Percentiles rank a stretch among this genome's conserved stretches.
Conservation (phyloP, 768 basidiomycete species). For the Albatrellus ellisii region DNA sequence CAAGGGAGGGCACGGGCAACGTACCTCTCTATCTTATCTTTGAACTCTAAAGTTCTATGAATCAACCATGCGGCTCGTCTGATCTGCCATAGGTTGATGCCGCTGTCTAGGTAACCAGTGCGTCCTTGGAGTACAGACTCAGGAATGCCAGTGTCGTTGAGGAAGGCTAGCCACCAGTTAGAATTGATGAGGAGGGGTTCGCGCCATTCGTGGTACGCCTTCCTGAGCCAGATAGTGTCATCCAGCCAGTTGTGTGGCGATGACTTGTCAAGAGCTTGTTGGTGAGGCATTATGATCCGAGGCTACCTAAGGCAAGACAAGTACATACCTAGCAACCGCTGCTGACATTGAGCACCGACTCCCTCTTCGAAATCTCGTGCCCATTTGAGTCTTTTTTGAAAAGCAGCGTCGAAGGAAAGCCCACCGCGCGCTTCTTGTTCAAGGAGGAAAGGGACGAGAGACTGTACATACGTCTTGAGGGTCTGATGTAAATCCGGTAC, state of each 20-base stretch:
- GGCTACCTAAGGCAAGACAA: constrained; percentile 5
- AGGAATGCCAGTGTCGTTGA: constrained; percentile 58
- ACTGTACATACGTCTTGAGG: constrained; percentile 64
- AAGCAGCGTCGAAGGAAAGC: constrained; percentile 34
- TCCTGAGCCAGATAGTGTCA: constrained; percentile 85
- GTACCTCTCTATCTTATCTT: constrained; percentile 48
- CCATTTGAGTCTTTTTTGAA: constrained; percentile 41
- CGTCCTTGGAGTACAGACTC: constrained; percentile 17
- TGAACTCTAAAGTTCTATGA: constrained; percentile 61
- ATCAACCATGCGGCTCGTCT: constrained; percentile 75
- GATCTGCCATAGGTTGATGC: constrained; percentile 71
- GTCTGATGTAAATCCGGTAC: constrained; percentile 69
- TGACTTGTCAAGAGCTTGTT: constrained; percentile 55
- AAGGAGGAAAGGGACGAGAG: constrained; percentile 65
- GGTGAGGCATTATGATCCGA: constrained; percentile 3
- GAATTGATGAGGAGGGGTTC: constrained; percentile 79
- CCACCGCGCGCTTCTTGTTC: constrained; percentile 58
- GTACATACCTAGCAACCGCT: constrained; percentile 32
- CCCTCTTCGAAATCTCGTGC: constrained; percentile 61
- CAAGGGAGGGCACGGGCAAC: constrained; percentile 14
- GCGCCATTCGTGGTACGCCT: constrained; percentile 82
- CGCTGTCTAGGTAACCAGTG: constrained; percentile 13
- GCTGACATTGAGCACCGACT: constrained; percentile 55
- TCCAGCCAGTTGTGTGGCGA: constrained; percentile 92
- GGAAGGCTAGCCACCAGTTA: constrained; percentile 92